Base-by-base conservation (phyloP, 1,284 basidiomycete species). In the Ustilago vetiveriae region DNA sequence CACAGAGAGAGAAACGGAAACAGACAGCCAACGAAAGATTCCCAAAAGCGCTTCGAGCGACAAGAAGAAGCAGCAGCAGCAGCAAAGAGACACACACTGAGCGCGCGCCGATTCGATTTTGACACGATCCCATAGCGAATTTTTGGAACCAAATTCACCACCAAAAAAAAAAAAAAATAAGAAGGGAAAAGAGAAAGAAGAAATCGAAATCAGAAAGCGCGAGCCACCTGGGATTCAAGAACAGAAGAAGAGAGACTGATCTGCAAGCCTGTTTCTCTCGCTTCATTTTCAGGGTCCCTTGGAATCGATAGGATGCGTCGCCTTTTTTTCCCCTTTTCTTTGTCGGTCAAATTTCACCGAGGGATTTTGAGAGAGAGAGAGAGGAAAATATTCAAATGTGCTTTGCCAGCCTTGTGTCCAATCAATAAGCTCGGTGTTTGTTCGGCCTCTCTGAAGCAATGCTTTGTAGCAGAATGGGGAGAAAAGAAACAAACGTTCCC, bases 351-450 rank as follows among this genome's bases (percentile, higher is more conserved):
- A 40, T 40, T 49, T 22, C 36, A 24, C 11, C 27, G 10, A 26
- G 23, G 21, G 27, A 7, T 13, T 29, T 29, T 29, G 27, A 29
- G 27, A 29, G n/a, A n/a, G n/a, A n/a, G n/a, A n/a, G n/a, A n/a
- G n/a, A n/a, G n/a, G n/a, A n/a, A n/a, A n/a, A n/a, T n/a, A n/a
- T n/a, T n/a, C n/a, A n/a, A n/a, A n/a, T n/a, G n/a, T n/a, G n/a
- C n/a, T n/a, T n/a, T n/a, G n/a, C n/a, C n/a, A n/a, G n/a, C n/a
- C n/a, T n/a, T n/a, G n/a, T n/a, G n/a, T n/a, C n/a, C n/a, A 13
- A 35, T n/a, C 13, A 35, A n/a, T 35, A 33, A 44, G 29, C 36
- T 58, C 48, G 48, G 55, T 45, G 46, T 58, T 51, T 58, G 55
- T 57, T 57, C 55, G 55, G 55, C 55, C 41, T 41, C 17, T 22